Base-by-base conservation (phyloP, 225 moss, liverwort and hornwort genomes). In the Asterella californica region DNA sequence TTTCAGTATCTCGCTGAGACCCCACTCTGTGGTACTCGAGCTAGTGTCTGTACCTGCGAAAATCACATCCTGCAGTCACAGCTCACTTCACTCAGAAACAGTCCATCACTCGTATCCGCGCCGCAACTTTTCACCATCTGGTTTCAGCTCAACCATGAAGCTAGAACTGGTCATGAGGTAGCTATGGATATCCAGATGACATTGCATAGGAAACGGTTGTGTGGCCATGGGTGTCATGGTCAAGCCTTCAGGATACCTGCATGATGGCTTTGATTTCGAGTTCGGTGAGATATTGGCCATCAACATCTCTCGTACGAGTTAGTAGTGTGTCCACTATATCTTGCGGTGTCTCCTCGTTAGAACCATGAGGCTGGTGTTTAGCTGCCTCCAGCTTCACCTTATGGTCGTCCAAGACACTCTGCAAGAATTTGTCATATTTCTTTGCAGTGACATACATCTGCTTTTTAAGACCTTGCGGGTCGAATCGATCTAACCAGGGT, bases 331-430 rank as follows among this genome's bases (percentile, higher is more conserved):
- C 57, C 14, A 57, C 76, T 24, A 46, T 9, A 21, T 25, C 11
- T 15, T 72, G 46, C 10, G 10, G 5, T 14, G 19, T 48, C 21
- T 72, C 47, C 7, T 72, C 47, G 9, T 9, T 29, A 24, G 47
- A 25, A 24, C 15, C 68, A 2, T 69, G 27, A 34, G 10, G 68
- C 2, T 21, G 36, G 15, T 27, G 21, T 34, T 17, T 69, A 34
- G 68, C 68, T 33, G 34, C 38, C 4, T 34, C 36, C 10, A 72
- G 49, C 36, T 37, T 30, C 24, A 25, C 52, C 22, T 61, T 76
- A 62, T 82, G 90, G 47, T 84, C 84, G 74, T 86, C 84, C 30
- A 90, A 4, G 5, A 84, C 32, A 4, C 47, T 67, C 34, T 86
- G 77, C 29, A 86, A 65, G 15, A 72, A 15, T n/a, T n/a, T 11